Percentiles rank a stretch among this genome's conserved stretches.
Evolutionary conservation across 176 grass and related monocot genomes (phyloP).

Genomic region (Oryza glumipatula): DNA sequence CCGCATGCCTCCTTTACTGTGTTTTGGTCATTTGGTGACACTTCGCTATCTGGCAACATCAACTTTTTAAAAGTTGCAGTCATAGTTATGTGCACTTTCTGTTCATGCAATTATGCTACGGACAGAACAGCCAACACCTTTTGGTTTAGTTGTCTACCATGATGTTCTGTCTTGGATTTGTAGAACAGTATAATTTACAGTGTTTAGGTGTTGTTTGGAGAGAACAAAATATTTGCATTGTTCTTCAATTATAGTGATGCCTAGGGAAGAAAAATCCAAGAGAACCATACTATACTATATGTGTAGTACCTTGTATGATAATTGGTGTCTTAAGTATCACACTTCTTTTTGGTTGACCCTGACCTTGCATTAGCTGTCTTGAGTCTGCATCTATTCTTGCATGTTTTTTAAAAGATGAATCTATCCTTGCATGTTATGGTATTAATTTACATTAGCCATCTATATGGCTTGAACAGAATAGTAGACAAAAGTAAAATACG

Average conservation of each 20-base stretch:
- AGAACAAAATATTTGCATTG: conserved; percentile 28
- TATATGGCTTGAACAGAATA: conserved; percentile 2
- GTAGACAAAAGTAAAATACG: neutral
- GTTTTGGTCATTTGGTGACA: conserved; percentile 4
- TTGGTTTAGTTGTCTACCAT: conserved; percentile 18
- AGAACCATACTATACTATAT: neutral
- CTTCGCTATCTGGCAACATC: neutral
- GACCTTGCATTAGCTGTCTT: too few relatives aligned
- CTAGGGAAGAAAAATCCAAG: neutral
- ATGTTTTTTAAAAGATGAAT: too few relatives aligned
- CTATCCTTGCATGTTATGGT: too few relatives aligned
- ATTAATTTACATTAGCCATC: neutral
- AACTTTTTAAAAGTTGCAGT: neutral
- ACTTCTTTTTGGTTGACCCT: neutral
- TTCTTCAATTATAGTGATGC: conserved; percentile 36
- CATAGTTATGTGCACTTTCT: neutral
- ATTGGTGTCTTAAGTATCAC: conserved; percentile 3
- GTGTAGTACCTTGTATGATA: conserved; percentile 31
- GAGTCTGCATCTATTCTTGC: too few relatives aligned
- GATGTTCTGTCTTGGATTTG: conserved; percentile 12
- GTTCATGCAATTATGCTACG: conserved; percentile 26
- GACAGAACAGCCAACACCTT: conserved; percentile 4
- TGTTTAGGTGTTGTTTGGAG: conserved; percentile 14
- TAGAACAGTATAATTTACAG: neutral
- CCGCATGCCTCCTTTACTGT: neutral